Conservation (phyloP, 345 rosid species). For the Bruguiera parviflora region DNA sequence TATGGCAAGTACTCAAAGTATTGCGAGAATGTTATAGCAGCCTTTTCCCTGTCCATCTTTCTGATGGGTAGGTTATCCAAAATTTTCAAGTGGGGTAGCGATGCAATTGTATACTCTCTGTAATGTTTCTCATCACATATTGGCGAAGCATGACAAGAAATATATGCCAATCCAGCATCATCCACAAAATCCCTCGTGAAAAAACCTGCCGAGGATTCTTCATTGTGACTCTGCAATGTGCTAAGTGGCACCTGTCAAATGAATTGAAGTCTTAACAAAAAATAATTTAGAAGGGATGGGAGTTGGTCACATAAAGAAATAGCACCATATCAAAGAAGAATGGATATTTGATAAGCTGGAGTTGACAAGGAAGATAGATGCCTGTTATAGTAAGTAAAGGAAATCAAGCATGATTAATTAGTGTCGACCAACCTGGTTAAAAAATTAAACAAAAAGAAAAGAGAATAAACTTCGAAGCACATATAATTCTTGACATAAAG, state of each 20-base stretch:
- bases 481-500: not conserved
- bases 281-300: not conserved
- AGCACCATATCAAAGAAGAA: not conserved
- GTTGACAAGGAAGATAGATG: not conserved
- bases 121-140: constrained; percentile 87
- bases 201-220: constrained; percentile 36
- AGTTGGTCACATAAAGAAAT: constrained; percentile 1
- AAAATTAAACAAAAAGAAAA: not conserved
- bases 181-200: constrained; percentile 34
- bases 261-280: not conserved
- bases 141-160: constrained; percentile 66
- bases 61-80: constrained; percentile 70
- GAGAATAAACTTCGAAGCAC: not conserved
- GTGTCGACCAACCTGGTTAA: not conserved
- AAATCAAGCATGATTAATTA: constrained; percentile 7
- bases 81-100: constrained; percentile 66
- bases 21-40: constrained; percentile 46
- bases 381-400: not conserved
- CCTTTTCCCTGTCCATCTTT: constrained; percentile 65
- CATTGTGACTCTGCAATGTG: constrained; percentile 24
- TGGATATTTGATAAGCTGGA: not conserved
- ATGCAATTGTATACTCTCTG: constrained; percentile 78
- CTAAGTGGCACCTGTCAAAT: constrained; percentile 45
- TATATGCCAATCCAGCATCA: constrained; percentile 47
- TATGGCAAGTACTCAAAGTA: constrained; percentile 79